A percentile compares a stretch with the other conserved stretches of the same genome.
Evolutionary conservation across 2,329 filamentous ascomycete genomes (phyloP).

Genomic region (Pestalotiopsis fici): DNA sequence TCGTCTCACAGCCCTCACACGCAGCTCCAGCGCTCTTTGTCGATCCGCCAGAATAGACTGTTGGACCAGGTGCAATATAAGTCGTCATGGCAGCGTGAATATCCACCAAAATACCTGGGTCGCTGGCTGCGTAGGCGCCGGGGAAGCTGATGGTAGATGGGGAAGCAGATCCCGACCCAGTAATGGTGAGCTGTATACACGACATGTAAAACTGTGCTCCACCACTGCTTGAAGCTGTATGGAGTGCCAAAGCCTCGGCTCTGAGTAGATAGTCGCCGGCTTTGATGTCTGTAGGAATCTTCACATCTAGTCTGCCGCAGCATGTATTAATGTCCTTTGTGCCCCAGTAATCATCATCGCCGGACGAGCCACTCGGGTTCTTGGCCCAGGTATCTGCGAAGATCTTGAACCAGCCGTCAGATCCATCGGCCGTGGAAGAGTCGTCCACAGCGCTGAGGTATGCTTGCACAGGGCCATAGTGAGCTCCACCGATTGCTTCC

Average conservation of each 20-base stretch:
- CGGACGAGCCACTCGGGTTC: conserved; percentile 29
- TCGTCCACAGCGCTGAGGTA: conserved; percentile 53
- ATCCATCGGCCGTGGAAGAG: conserved; percentile 44
- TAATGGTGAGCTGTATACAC: conserved; percentile 30
- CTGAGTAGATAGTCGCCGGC: conserved; percentile 45
- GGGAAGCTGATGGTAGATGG: conserved; percentile 37
- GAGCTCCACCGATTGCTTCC: conserved; percentile 54
- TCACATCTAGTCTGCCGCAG: conserved; percentile 33
- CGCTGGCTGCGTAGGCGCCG: conserved; percentile 36
- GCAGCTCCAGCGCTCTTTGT: conserved; percentile 37
- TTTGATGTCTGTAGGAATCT: conserved; percentile 38
- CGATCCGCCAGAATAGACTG: conserved; percentile 40
- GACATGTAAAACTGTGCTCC: conserved; percentile 32
- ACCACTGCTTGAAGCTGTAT: conserved; percentile 35
- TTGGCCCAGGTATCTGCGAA: conserved; percentile 43
- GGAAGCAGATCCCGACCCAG: conserved; percentile 29
- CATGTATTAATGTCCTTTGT: conserved; percentile 39
- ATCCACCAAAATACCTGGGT: conserved; percentile 49
- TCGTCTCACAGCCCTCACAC: conserved; percentile 6
- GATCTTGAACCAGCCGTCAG: conserved; percentile 53
- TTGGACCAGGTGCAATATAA: conserved; percentile 45
- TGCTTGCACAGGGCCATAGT: conserved; percentile 54
- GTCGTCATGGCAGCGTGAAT: conserved; percentile 43
- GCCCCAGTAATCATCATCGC: conserved; percentile 47
- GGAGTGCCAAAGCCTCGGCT: conserved; percentile 20